phyloP scores from a whole-genome alignment of 495 filamentous ascomycete species.

The Parathielavia appendiculata region DNA sequence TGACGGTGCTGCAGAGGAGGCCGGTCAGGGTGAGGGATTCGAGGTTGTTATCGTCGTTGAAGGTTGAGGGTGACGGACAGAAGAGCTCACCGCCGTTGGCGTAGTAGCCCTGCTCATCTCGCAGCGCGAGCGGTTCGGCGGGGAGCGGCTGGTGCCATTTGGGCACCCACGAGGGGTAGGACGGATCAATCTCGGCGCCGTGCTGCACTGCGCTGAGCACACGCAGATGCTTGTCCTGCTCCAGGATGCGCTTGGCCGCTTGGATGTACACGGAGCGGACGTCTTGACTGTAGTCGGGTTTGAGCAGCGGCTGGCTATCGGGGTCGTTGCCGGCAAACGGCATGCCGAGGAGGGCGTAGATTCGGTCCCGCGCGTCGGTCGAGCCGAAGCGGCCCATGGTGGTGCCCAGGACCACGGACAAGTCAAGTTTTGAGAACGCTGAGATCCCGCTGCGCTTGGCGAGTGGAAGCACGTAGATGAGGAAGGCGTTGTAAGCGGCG shows the following conservation, averaged over 20 bases:
- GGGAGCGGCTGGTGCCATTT: neutral
- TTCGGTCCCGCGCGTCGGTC: constrained; percentile 4
- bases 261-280: constrained; percentile 2
- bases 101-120: constrained; percentile 2
- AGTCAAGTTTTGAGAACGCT: neutral
- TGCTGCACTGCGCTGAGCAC: constrained; percentile 2
- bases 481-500: constrained; percentile 1
- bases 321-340: constrained; percentile 1
- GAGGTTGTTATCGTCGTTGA: neutral
- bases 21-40: neutral
- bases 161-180: constrained; percentile 1
- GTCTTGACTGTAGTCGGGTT: neutral
- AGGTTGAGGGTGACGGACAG: neutral
- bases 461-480: constrained; percentile 5
- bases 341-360: constrained; percentile 6
- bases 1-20: neutral
- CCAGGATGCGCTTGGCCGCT: neutral
- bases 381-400: constrained; percentile 3
- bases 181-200: neutral
- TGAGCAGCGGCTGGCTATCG: neutral
- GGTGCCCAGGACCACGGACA: neutral
- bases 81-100: constrained; percentile 2
- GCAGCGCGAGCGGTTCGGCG: neutral
- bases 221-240: constrained; percentile 2
- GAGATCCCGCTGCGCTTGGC: constrained; percentile 5